These are phyloP conservation scores for Claviceps sp. DNA, from an alignment of 2,329 filamentous ascomycete species.

Conservation along the genomic window DNA sequence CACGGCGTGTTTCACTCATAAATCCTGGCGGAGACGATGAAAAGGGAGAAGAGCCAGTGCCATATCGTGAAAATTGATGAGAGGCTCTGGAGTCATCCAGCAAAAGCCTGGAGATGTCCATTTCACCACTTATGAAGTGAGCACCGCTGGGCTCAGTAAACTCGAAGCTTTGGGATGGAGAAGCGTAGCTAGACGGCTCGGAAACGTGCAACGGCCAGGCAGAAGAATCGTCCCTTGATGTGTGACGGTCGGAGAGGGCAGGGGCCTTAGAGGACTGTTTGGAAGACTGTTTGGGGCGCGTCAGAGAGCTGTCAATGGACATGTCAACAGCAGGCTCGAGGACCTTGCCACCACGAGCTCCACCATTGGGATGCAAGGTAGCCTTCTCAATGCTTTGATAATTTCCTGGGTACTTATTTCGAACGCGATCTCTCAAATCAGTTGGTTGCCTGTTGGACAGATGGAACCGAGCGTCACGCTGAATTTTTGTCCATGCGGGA, in stretches of 20 bases:
- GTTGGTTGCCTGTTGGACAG: conserved; percentile 47
- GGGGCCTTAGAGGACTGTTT: conserved; percentile 14
- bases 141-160: conserved; percentile 27
- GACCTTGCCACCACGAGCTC: conserved; percentile 25
- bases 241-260: conserved; percentile 25
- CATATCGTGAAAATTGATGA: conserved; percentile 14
- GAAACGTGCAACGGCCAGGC: conserved; percentile 27
- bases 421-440: conserved; percentile 47
- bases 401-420: conserved; percentile 49
- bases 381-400: conserved; percentile 45
- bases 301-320: conserved; percentile 32
- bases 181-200: conserved; percentile 16
- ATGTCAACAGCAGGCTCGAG: conserved; percentile 40
- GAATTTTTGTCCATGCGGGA: conserved; percentile 52
- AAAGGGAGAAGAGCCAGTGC: conserved; percentile 13
- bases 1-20: conserved; percentile 9
- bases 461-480: conserved; percentile 43
- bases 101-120: conserved; percentile 48
- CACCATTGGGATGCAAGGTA: conserved; percentile 31
- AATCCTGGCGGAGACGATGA: conserved; percentile 12
- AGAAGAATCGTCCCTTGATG: conserved; percentile 33
- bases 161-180: conserved; percentile 24
- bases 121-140: conserved; percentile 36
- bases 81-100: conserved; percentile 35
- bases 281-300: conserved; percentile 18